Conservation (phyloP, 352 stramenopile species). For the Pseudoperonospora humuli region DNA sequence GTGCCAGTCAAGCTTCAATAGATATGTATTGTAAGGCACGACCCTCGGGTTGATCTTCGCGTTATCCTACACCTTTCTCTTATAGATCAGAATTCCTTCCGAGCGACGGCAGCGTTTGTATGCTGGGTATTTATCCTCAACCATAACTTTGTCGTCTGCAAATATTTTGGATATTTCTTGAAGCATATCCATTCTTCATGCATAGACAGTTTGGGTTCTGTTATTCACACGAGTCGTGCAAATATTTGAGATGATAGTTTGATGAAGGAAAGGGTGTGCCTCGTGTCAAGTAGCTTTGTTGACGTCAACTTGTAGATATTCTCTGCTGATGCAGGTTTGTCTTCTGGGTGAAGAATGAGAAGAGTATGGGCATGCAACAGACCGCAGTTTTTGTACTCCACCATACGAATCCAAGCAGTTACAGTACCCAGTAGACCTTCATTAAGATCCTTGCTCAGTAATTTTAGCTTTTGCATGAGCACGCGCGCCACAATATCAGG, state of each 20-base stretch:
- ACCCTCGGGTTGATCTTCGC: conserved; percentile 31
- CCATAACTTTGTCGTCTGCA: conserved; percentile 1
- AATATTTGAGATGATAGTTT: conserved; percentile 9
- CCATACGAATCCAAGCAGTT: conserved; percentile 22
- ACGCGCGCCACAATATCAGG: conserved; percentile 15
- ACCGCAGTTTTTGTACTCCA: conserved; percentile 47
- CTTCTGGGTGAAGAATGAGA: conserved; percentile 29
- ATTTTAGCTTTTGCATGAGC: conserved; percentile 17
- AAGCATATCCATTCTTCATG: conserved; percentile 20
- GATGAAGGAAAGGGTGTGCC: conserved; percentile 1
- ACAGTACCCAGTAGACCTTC: conserved; percentile 12
- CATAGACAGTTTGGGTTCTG: conserved; percentile 1
- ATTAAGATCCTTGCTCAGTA: conserved; percentile 20
- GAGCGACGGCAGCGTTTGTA: not conserved
- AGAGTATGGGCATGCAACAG: conserved; percentile 42
- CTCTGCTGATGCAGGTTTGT: too few species aligned
- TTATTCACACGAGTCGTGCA: conserved; percentile 8
- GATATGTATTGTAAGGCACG: conserved; percentile 50
- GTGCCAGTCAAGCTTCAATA: conserved; percentile 51
- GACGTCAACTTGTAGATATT: conserved; percentile 18
- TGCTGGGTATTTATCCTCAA: too few species aligned
- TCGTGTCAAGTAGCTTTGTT: conserved; percentile 14
- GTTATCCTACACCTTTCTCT: conserved; percentile 9
- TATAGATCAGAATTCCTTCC: not conserved
- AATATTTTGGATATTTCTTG: conserved; percentile 20